Evolutionary conservation across 768 basidiomycete species (phyloP).

Genomic region (Phlegmacium glaucopus): DNA sequence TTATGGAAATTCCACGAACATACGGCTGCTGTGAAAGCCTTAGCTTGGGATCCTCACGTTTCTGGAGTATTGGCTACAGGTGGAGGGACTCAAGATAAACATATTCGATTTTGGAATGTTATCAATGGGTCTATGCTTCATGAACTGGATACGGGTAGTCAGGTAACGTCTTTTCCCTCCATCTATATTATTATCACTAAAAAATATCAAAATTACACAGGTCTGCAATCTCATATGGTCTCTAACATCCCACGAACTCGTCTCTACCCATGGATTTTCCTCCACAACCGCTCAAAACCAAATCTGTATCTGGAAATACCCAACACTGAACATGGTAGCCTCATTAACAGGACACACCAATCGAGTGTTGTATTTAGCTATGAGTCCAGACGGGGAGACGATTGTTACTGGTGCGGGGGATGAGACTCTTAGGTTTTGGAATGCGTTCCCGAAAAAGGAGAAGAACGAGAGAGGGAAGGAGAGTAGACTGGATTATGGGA

Average conservation of each 20-base stretch:
- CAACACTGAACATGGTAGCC: conserved; percentile 90
- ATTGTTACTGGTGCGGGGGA: conserved; percentile 98
- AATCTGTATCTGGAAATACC: conserved; percentile 95
- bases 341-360: conserved; percentile 93
- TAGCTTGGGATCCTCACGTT: conserved; percentile 98
- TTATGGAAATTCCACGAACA: conserved; percentile 97
- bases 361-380: conserved; percentile 94
- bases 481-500: conserved; percentile 47
- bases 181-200: conserved; percentile 10
- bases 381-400: conserved; percentile 96
- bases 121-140: conserved; percentile 79
- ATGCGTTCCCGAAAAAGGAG: conserved; percentile 85
- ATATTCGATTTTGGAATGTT: conserved; percentile 97
- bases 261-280: conserved; percentile 97
- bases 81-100: conserved; percentile 98
- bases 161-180: conserved; percentile 50
- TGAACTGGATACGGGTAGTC: conserved; percentile 92
- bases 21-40: conserved; percentile 94
- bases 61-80: conserved; percentile 89
- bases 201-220: conserved; percentile 34
- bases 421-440: conserved; percentile 97
- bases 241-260: conserved; percentile 91
- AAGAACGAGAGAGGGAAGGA: conserved; percentile 35
- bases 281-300: conserved; percentile 94
- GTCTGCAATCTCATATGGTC: conserved; percentile 99